A percentile compares a stretch with the other conserved stretches of the same genome.
These are phyloP conservation scores for Fusarium avenaceum DNA, from an alignment of 2,329 filamentous ascomycete species.

Conservation along the genomic window DNA sequence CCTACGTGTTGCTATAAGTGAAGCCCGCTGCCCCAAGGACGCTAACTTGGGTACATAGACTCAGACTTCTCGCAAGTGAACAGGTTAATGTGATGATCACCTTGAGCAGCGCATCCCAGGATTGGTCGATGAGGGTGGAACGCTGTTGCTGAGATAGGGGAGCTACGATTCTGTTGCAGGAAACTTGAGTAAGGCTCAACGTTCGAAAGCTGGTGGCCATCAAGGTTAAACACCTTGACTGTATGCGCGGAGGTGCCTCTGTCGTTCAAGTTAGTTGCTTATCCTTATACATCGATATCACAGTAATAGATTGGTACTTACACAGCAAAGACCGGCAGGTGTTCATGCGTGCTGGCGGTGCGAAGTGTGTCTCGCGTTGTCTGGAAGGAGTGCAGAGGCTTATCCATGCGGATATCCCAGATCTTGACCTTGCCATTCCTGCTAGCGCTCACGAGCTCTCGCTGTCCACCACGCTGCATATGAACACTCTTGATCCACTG, in stretches of 20 bases:
- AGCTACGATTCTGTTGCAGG: conserved; percentile 82
- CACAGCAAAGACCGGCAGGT: conserved; percentile 95
- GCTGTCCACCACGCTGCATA: conserved; percentile 93
- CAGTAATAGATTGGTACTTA: conserved; percentile 63
- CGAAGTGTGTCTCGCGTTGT: conserved; percentile 83
- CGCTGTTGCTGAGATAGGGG: conserved; percentile 87
- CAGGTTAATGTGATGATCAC: conserved; percentile 91
- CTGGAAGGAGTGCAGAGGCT: conserved; percentile 78
- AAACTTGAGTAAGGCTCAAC: conserved; percentile 94
- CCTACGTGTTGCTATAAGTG: conserved; percentile 22
- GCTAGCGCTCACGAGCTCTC: conserved; percentile 91
- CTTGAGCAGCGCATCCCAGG: conserved; percentile 86
- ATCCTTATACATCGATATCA: conserved; percentile 7
- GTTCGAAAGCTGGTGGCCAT: conserved; percentile 81
- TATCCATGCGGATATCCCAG: conserved; percentile 94
- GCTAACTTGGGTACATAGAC: conserved; percentile 51
- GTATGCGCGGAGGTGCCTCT: conserved; percentile 90
- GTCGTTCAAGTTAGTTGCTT: conserved; percentile 48
- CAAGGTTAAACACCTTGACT: conserved; percentile 93
- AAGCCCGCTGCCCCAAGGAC: conserved; percentile 39
- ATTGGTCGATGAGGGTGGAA: conserved; percentile 97
- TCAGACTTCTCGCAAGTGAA: conserved; percentile 76
- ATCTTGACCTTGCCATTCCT: conserved; percentile 93
- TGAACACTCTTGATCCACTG: conserved; percentile 98
- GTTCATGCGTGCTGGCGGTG: conserved; percentile 93